Percentiles rank a stretch among this genome's conserved stretches.
Evolutionary conservation across 2,329 filamentous ascomycete species (phyloP).

Genomic region (Paecilomyces niveus): DNA sequence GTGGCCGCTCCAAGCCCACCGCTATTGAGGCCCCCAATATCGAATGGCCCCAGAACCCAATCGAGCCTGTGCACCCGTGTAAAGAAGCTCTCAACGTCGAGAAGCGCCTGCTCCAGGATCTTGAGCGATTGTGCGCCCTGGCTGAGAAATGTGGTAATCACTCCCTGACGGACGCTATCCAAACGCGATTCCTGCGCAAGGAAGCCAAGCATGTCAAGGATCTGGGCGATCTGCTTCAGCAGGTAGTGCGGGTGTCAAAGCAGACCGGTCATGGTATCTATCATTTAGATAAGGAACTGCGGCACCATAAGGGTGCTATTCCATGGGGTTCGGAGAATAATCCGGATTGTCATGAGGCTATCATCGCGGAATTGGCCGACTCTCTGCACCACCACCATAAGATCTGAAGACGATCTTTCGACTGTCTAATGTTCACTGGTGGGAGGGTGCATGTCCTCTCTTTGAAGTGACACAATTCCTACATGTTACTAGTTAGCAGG

Average conservation of each 20-base stretch:
- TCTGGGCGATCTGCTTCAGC: constrained; percentile 15
- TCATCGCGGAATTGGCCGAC: background rate
- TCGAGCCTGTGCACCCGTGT: constrained; percentile 13
- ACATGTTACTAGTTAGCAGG: background rate
- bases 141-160: constrained; percentile 10
- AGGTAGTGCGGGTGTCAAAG: constrained; percentile 16
- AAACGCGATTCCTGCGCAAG: constrained; percentile 14
- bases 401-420: background rate
- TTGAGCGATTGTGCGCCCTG: constrained; percentile 10
- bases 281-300: constrained; percentile 13
- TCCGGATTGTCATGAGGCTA: constrained; percentile 6
- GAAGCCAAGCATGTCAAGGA: constrained; percentile 16
- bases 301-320: constrained; percentile 6
- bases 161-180: constrained; percentile 8
- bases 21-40: constrained; percentile 12
- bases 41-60: constrained; percentile 14
- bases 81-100: constrained; percentile 11
- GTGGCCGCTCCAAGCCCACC: constrained; percentile 14
- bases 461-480: background rate
- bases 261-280: constrained; percentile 14
- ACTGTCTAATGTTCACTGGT: background rate
- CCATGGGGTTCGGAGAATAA: constrained; percentile 11
- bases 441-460: no score
- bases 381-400: background rate
- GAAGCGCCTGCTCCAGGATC: constrained; percentile 13